Evolutionary conservation across 2,329 filamentous ascomycete species (phyloP), one percentile per base, ranked within the genome.

Genomic region (Ceratocystis albifundus): DNA sequence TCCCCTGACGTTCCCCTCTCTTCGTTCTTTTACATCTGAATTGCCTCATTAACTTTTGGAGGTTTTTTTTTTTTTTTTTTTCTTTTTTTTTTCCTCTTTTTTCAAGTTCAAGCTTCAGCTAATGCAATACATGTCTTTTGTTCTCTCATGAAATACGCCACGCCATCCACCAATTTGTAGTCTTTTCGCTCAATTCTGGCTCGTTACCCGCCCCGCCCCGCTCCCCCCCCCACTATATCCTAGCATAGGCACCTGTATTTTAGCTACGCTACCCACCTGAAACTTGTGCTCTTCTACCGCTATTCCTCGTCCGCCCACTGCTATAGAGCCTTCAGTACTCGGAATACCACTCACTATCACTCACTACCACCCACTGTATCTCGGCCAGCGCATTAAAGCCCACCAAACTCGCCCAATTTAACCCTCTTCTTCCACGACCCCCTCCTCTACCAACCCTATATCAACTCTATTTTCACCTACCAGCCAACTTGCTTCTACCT

Each of bases 71-170:
- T 46, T 20, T 59, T 65, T n/a, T n/a, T n/a, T n/a, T 61, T 8
- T 4, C 61, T 32, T 48, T 65, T 28, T 45, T 46, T 20, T 59
- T 65, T n/a, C 48, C 32, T 65, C 20, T 32, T 65, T 65, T 36
- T 46, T 32, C 28, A 20, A 12, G 25, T 32, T 25, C 30, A 17
- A 3, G 32, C 22, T n/a, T 28, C 48, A 25, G 25, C 8, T 3
- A 30, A 48, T 22, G 25, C 44, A 30, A 48, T 22, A 45, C 44
- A 15, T 12, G 28, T 48, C 4, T 64, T 57, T 20, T 36, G 2
- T n/a, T n/a, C 2, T 22, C 4, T 41, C 20, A 41, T 32, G 30
- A 32, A 7, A 8, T 32, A 41, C 32, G 20, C 25, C 8, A 41
- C 32, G 20, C 25, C 8, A 20, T 10, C 46, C 12, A 28, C 53